phyloP scores from a whole-genome alignment of 208 protist species.

The Leishmania tarentolae region DNA sequence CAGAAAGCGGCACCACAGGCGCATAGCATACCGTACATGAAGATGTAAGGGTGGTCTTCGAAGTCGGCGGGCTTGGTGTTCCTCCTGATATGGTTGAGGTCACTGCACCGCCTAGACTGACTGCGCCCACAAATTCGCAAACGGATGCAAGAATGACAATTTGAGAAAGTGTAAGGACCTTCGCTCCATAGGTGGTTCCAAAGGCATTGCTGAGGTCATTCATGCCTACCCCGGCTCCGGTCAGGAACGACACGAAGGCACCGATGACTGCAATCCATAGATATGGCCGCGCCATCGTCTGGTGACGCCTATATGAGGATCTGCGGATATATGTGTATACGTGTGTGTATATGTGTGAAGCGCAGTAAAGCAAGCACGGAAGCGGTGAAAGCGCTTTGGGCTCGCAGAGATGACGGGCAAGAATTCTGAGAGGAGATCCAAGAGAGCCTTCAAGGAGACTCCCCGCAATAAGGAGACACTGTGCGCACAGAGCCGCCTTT shows the following conservation, averaged over 20 bases:
- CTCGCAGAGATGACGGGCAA: not conserved
- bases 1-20: slow-evolving; percentile 62
- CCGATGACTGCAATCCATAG: slow-evolving; percentile 83
- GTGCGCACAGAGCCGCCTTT: not conserved
- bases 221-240: slow-evolving; percentile 81
- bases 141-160: slow-evolving; percentile 84
- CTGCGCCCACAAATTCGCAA: slow-evolving; percentile 80
- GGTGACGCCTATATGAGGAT: not conserved
- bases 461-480: not conserved
- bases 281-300: slow-evolving; percentile 42
- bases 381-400: too few relatives aligned
- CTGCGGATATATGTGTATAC: not conserved
- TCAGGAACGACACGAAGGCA: slow-evolving; percentile 77
- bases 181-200: slow-evolving; percentile 86
- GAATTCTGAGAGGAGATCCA: not conserved
- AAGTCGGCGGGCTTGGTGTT: slow-evolving; percentile 65
- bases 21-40: slow-evolving; percentile 89
- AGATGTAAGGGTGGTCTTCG: slow-evolving; percentile 60
- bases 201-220: slow-evolving; percentile 94
- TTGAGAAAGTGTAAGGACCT: slow-evolving; percentile 74
- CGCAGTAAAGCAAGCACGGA: not conserved
- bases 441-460: not conserved
- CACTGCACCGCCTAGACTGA: slow-evolving; percentile 69
- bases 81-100: slow-evolving; percentile 80
- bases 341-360: not conserved